These are phyloP conservation scores for Mastigamoeba balamuthi DNA, from an alignment of 78 protist genomes.

Conservation along the genomic window DNA sequence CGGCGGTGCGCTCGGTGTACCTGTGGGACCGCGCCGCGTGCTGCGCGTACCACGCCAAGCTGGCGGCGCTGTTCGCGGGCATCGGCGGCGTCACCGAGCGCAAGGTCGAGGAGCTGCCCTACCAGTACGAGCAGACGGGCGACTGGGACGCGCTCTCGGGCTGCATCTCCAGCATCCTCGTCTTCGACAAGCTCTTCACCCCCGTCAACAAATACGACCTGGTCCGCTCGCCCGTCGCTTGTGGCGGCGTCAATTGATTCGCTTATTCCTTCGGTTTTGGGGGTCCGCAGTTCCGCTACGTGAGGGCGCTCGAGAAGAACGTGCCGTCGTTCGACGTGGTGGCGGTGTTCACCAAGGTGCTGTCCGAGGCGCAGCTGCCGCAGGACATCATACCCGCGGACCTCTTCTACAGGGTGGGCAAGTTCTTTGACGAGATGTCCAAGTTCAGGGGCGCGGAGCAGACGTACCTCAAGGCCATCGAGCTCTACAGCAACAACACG, in stretches of 20 bases:
- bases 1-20: constrained; percentile 27
- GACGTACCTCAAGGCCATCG: constrained; percentile 10
- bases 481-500: constrained; percentile 17
- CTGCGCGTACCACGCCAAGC: constrained; percentile 3
- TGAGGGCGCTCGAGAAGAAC: not conserved
- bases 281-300: not conserved
- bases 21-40: not conserved
- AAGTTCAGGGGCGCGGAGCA: constrained; percentile 35
- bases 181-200: constrained; percentile 28
- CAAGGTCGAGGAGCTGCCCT: constrained; percentile 34
- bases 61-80: constrained; percentile 2
- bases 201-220: constrained; percentile 21
- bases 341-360: not conserved
- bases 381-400: constrained; percentile 9
- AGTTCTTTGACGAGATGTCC: constrained; percentile 30
- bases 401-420: constrained; percentile 19
- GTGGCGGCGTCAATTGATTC: too few species aligned
- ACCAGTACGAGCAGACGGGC: constrained; percentile 6
- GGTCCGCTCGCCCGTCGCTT: too few species aligned
- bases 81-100: constrained; percentile 8
- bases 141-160: constrained; percentile 23
- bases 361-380: not conserved
- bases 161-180: not conserved
- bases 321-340: not conserved
- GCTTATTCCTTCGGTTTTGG: not conserved